Conservation (phyloP, 2,329 filamentous ascomycete species). For the Capronia americana region DNA sequence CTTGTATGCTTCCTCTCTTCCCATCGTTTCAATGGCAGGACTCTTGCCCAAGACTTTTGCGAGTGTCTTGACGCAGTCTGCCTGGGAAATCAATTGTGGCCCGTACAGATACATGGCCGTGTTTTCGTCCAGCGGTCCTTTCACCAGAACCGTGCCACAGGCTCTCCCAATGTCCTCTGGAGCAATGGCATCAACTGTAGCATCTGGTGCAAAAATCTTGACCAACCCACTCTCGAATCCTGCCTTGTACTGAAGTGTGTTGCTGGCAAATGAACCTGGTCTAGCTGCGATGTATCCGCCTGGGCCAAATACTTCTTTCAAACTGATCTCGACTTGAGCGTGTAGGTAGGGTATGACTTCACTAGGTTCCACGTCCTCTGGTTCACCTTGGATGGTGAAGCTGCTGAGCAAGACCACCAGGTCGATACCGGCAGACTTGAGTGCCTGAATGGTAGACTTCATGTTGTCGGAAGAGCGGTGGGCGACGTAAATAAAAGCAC, state of each 20-base stretch:
- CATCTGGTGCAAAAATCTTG: conserved; percentile 43
- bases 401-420: conserved; percentile 56
- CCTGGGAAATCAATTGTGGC: conserved; percentile 44
- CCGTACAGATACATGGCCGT: conserved; percentile 48
- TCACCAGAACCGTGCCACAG: conserved; percentile 48
- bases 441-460: conserved; percentile 49
- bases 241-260: conserved; percentile 44
- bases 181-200: conserved; percentile 49
- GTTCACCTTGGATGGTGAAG: conserved; percentile 44
- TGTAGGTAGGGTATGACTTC: conserved; percentile 52
- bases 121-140: conserved; percentile 40
- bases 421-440: conserved; percentile 55
- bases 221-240: conserved; percentile 42
- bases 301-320: conserved; percentile 51
- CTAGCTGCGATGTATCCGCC: conserved; percentile 51
- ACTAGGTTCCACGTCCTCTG: conserved; percentile 38
- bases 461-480: conserved; percentile 48
- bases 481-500: conserved; percentile 57
- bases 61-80: conserved; percentile 43
- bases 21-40: conserved; percentile 40
- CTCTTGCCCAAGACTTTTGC: conserved; percentile 45
- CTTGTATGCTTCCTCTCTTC: conserved; percentile 38
- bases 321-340: conserved; percentile 52
- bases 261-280: conserved; percentile 55
- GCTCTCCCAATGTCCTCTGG: conserved; percentile 56